Conservation (phyloP, 306 rosid genomes). For the Macrotyloma uniflorum region DNA sequence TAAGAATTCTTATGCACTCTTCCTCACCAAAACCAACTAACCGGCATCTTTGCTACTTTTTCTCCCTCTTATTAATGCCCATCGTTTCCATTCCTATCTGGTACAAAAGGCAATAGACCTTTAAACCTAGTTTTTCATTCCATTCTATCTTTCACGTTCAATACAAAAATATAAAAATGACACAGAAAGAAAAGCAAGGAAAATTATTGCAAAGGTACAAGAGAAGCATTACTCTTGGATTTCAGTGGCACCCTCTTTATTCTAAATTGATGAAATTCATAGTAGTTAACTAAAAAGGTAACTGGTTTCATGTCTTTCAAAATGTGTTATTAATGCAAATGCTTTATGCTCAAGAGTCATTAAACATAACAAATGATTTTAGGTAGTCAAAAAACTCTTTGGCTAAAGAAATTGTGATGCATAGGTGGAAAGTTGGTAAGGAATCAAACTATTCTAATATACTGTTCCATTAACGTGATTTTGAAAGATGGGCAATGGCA, state of each 20-base stretch:
- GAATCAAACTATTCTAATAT: background rate
- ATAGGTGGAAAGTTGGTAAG: background rate
- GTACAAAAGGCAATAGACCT: background rate
- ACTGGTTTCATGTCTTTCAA: background rate
- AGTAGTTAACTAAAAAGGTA: background rate
- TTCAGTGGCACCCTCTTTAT: conserved; percentile 4
- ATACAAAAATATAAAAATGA: conserved; percentile 11
- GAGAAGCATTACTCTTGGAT: background rate
- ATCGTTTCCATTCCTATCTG: conserved; percentile 8
- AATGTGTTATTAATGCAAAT: background rate
- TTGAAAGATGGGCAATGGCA: background rate
- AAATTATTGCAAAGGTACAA: background rate
- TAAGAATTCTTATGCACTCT: background rate
- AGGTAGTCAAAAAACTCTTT: background rate
- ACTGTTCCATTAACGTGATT: background rate
- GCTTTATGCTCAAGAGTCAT: background rate
- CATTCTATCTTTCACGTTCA: background rate
- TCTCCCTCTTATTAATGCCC: background rate
- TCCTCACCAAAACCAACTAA: conserved; percentile 1
- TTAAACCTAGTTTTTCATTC: background rate
- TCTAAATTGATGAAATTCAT: conserved; percentile 13
- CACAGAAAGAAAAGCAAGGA: background rate
- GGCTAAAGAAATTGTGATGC: background rate
- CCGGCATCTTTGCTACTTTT: background rate
- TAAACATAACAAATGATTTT: background rate